Evolutionary conservation across 2,329 filamentous ascomycete species (phyloP), one percentile per base, ranked within the genome.

Genomic region (Penicillium sumatraense): DNA sequence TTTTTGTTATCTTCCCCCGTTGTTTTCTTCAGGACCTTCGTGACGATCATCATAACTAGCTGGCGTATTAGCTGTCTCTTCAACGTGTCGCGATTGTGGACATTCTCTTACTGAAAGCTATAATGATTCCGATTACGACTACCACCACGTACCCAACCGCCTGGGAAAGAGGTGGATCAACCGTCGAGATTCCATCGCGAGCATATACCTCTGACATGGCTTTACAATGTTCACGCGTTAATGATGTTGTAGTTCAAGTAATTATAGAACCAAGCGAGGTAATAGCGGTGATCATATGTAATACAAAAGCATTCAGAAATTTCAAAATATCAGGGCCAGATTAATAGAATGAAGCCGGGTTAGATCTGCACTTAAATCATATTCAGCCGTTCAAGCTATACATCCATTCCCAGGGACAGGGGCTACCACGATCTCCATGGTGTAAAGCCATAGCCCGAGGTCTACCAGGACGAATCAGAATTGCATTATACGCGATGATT

Each of bases 1-100:
- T 78, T 82, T 20, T 73, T 72, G 51, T 82, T 83, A 45, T 83
- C 80, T 56, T 83, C 81, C 1, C 78, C 78, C 0, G 78, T 72
- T 0, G 80, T 81, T 31, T 69, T 76, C 57, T 81, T 82, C n/a
- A 83, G 60, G 2, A 80, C 51, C 7, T 71, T 73, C 0, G 79
- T 81, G 1, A 80, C 68, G 1, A 78, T 66, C 56, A 81, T 78
- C 79, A 82, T 81, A 20, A 73, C 72, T 75, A n/a, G 24, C 26
- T 10, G 2, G 4, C 21, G 16, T 26, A 24, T 64, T 33, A 62
- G 52, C n/a, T 13, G 5, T 1, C 11, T 13, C 11, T 8, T n/a
- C 11, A 20, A 23, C 10, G 10, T 8, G 1, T 3, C 42, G 27
- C 20, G 11, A 23, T 6, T 1, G 7, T 26, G 20, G 7, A 18